Evolutionary conservation across 2,329 filamentous ascomycete genomes (phyloP), one percentile per base, ranked within the genome.

Genomic region (Tolypocladium tundrense): DNA sequence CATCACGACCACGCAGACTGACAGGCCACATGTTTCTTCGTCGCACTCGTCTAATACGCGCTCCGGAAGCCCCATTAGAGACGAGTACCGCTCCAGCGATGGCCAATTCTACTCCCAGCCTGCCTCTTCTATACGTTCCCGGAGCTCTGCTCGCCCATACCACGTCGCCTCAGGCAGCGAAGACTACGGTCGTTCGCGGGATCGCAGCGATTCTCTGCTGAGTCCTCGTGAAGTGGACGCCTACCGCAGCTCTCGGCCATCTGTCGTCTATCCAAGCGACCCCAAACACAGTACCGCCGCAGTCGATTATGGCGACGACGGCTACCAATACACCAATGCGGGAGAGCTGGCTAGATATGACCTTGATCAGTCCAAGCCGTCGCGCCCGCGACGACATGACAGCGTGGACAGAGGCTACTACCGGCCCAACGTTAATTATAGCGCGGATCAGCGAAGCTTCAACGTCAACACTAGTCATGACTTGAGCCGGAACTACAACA

Each of bases 311-410:
- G 81, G 79, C 14, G 79, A 82, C 37, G 79, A 84, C 53, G 83
- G 79, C 10, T 87, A 82, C 64, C 81, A 84, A 63, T 87, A 87
- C 64, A 86, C 84, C 10, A 85, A 83, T 59, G 82, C 83, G 16
- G 78, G 81, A 61, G 83, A 86, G 57, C 68, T 87, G 55, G 83
- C 80, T 41, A 75, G 79, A 55, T 86, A 86, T 63, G 84, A 87
- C 66, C 70, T 87, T 35, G 80, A 83, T 58, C 77, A 84, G 58
- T 71, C 76, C 37, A 73, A 71, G 35, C 73, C 74, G 5, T 67
- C 73, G 39, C 70, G 70, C 55, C 68, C 70, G 50, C 68, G 71
- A 48, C 75, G 81, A 21, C 79, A 78, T 35, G 82, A 85, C 53
- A 86, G 82, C 64, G 66, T 80, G 50, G 83, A 86, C 55, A 73